Evolutionary conservation across 306 rosid genomes (phyloP), one percentile per base, ranked within the genome.

Genomic region (Lagenaria siceraria): DNA sequence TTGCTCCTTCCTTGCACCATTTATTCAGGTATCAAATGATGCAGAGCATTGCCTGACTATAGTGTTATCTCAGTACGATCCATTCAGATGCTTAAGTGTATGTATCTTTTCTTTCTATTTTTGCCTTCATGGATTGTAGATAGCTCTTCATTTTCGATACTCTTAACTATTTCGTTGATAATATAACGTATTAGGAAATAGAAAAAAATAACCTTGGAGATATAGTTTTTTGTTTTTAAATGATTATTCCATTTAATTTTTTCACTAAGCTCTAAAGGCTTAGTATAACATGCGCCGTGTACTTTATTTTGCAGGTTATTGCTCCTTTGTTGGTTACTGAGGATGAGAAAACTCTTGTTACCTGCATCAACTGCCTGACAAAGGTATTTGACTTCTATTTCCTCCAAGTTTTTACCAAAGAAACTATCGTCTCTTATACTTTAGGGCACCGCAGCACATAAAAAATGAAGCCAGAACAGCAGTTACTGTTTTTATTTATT

Each of bases 81-180:
- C 98, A 35, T 96, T 96, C 92, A 86, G 98, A 89, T 92, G 99
- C 84, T 85, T 96, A 84, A 92, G 92, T 78, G 99, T 96, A 89
- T 12, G 93, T 75, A 60, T 74, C 80, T 60, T 80, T 31, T 46
- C 62, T 17, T 18, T 58, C 38, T 18, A 38, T 73, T 14, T 33
- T 12, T 80, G 54, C 22, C 4, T 35, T 7, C 22, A 22, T 42
- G 4, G 55, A 22, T 7, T 22, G 54, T 36, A 12, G 15, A 17
- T 13, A 25, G 40, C 13, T 63, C 51, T 66, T 53, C 60, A 6
- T 40, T n/a, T 56, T 76, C 55, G 14, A 22, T 66, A 5, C 19
- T 1, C 17, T 58, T 58, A 5, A 7, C 74, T 12, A 69, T 69
- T 73, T 73, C 29, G 3, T n/a, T 70, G 75, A 70, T 42, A 25